Base-by-base conservation (phyloP, 495 filamentous ascomycete species). In the Penicillium goetzii region DNA sequence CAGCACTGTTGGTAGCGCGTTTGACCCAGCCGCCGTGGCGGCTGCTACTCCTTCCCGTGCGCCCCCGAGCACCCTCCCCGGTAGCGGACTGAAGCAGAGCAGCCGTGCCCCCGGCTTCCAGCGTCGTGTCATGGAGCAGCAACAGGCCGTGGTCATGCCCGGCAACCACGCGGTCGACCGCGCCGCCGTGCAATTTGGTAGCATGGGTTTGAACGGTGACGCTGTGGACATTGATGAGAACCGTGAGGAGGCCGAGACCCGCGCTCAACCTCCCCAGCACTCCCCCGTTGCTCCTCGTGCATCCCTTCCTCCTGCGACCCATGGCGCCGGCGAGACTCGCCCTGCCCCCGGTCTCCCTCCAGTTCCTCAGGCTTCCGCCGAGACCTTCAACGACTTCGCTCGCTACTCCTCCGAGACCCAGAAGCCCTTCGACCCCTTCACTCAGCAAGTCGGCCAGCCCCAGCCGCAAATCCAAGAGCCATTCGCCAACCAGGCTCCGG, bases 61-160 rank as follows among this genome's bases (percentile, higher is more conserved):
- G 23, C 71, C 85, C 32, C 76, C 88, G 55, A 84, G 88, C 63
- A 89, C 89, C 56, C 95, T 86, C 70, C 90, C 88, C 21, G 81
- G 90, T 8, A 88, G 85, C 49, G 91, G 92, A 12, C 80, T 88
- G 67, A 96, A 94, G 77, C 90, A 93, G 21, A 87, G 89, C 43
- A 76, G 76, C 45, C 88, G 93, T 49, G 88, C 88, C 30, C 84
- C 92, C 33, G 91, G 88, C 67, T 90, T 88, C 70, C 88, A 93
- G 72, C 88, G 93, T 30, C 88, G 91, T 64, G 84, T 97, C 45
- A 83, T 96, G 68, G 93, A 97, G 64, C 95, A 99, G 70, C 93
- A 94, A 71, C 96, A 99, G 74, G 92, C 93, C 19, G 95, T 99
- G 38, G 91, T 97, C 55, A 98, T 99, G 95, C 95, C 95, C 33